phyloP scores from a whole-genome alignment of 2,329 filamentous ascomycete species.

The Drechmeria coniospora region DNA sequence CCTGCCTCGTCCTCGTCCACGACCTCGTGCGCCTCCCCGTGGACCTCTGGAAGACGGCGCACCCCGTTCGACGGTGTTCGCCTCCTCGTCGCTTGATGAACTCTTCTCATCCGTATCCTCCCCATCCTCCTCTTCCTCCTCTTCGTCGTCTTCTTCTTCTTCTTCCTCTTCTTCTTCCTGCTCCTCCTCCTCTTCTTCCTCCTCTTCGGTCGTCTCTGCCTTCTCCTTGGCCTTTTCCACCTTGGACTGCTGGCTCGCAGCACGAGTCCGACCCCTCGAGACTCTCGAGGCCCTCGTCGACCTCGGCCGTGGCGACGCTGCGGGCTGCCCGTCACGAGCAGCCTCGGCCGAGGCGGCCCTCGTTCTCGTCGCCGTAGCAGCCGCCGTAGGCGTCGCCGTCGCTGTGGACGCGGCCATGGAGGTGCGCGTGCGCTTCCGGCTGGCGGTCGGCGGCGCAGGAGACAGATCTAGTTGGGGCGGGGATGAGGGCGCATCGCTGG shows the following conservation, averaged over 20 bases:
- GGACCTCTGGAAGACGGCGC: conserved; percentile 21
- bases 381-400: too few relatives aligned
- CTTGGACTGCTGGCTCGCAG: conserved; percentile 24
- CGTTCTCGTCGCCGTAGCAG: conserved; percentile 13
- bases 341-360: conserved; percentile 31
- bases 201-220: conserved; percentile 17
- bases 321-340: conserved; percentile 29
- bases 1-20: conserved; percentile 14
- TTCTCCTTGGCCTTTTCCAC: conserved; percentile 13
- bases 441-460: conserved; percentile 19
- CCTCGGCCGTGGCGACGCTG: conserved; percentile 18
- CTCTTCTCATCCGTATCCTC: too few relatives aligned
- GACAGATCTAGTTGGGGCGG: conserved; percentile 28
- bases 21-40: conserved; percentile 17
- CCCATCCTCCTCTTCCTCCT: conserved; percentile 18
- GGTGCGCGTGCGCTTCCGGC: conserved; percentile 28
- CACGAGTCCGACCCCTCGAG: conserved; percentile 28
- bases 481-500: conserved; percentile 32
- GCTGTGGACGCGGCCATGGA: conserved; percentile 6
- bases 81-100: too few relatives aligned
- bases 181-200: conserved; percentile 12
- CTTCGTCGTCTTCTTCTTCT: conserved; percentile 18
- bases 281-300: conserved; percentile 27
- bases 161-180: conserved; percentile 21
- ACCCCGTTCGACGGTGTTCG: too few relatives aligned